Evolutionary conservation across 805 yeast species (phyloP).

Genomic region (Wickerhamiella sergipiensis): DNA sequence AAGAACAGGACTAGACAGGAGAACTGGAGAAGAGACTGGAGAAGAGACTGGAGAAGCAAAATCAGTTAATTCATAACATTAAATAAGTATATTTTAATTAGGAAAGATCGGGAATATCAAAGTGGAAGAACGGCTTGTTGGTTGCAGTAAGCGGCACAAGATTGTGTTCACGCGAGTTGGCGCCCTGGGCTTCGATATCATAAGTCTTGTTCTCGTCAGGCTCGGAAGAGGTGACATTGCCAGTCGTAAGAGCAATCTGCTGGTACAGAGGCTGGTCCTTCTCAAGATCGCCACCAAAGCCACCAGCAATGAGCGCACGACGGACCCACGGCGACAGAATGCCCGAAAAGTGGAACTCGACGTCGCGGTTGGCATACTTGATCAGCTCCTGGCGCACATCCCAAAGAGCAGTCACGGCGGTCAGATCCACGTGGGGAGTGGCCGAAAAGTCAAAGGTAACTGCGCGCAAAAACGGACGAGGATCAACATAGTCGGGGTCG

Average conservation of each 20-base stretch:
- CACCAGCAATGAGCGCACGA: constrained; percentile 58
- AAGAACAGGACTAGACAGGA: no score
- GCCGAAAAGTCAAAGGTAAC: constrained; percentile 72
- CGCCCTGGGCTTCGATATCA: constrained; percentile 7
- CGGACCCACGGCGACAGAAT: constrained; percentile 78
- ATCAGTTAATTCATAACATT: not conserved
- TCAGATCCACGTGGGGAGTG: constrained; percentile 63
- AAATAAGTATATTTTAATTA: constrained; percentile 3
- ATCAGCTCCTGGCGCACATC: constrained; percentile 64
- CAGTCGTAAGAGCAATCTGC: not conserved
- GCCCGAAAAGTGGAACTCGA: constrained; percentile 83
- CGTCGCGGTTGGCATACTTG: constrained; percentile 64
- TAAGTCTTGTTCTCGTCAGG: constrained; percentile 1
- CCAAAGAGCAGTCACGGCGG: constrained; percentile 63
- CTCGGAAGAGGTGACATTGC: not conserved
- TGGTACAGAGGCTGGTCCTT: constrained; percentile 7
- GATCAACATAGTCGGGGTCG: constrained; percentile 27
- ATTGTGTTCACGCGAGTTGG: constrained; percentile 26
- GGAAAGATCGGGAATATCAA: constrained; percentile 48
- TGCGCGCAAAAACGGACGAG: constrained; percentile 54
- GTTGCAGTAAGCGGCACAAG: constrained; percentile 48
- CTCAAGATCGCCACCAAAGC: constrained; percentile 29
- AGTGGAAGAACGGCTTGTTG: constrained; percentile 61
- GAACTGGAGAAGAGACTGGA: no score
- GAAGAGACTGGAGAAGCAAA: no score